Percentiles rank a stretch among this genome's conserved stretches.
phyloP scores from a whole-genome alignment of 148 eudicot species.

The Dysphania ambrosioides region DNA sequence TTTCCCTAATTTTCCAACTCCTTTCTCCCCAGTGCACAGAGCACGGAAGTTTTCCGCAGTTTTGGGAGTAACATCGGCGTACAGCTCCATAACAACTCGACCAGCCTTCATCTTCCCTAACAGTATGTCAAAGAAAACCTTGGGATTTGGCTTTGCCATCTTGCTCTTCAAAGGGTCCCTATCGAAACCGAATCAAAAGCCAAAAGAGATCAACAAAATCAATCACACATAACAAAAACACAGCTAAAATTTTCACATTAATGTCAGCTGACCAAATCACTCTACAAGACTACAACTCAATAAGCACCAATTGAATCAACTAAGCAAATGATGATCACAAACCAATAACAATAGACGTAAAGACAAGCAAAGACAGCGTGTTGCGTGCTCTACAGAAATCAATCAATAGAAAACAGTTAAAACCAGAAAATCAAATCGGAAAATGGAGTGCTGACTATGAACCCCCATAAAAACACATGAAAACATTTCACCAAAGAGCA shows the following conservation, averaged over 20 bases:
- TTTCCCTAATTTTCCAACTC: slow-evolving; percentile 61
- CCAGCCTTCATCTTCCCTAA: slow-evolving; percentile 63
- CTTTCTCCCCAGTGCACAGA: slow-evolving; percentile 90
- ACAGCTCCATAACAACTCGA: slow-evolving; percentile 72
- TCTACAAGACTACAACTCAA: too few species aligned
- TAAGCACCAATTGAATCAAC: too few species aligned
- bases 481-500: too few species aligned
- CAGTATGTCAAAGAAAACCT: slow-evolving; percentile 79
- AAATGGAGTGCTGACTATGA: too few species aligned
- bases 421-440: too few species aligned
- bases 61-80: slow-evolving; percentile 60
- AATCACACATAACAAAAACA: background rate
- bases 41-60: slow-evolving; percentile 89
- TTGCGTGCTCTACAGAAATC: too few species aligned
- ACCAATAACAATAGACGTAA: too few species aligned
- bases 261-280: background rate
- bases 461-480: too few species aligned
- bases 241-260: background rate
- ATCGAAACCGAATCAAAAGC: slow-evolving; percentile 4
- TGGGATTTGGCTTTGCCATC: slow-evolving; percentile 59
- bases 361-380: too few species aligned
- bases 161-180: background rate
- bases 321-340: too few species aligned
- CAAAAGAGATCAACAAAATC: background rate
- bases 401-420: too few species aligned